Evolutionary conservation across 805 yeast genomes (phyloP), one percentile per base, ranked within the genome.

Genomic region (Teunomyces gatunensis): DNA sequence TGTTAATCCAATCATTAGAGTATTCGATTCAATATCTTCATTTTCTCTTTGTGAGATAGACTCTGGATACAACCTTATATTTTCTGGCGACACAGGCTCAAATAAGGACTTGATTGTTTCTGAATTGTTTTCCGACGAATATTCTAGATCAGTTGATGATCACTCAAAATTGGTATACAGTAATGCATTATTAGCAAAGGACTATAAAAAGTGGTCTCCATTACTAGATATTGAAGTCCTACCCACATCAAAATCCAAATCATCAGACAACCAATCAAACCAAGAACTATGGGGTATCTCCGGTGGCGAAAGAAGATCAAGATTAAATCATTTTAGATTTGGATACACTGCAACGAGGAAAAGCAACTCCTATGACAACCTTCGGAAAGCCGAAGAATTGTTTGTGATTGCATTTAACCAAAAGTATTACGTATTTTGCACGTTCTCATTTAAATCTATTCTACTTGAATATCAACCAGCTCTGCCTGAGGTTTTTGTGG

Each of bases 141-240:
- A 45, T 15, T 37, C 44, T 29, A 32, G 36, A 6, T 13, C 42
- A 5, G 2, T 35, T 11, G 13, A 37, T 4, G 47, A 41, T 20
- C 44, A 39, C 12, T 42, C 44, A 46, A 59, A 47, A 45, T 44
- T 52, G 6, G 50, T 54, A 1, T 66, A 57, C 40, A 63, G 63
- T 20, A 53, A 46, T 25, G 66, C 63, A 5, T 52, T 51, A 23
- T 44, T 68, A 5, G 29, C 64, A 2, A 55, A 56, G 2, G 71
- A 64, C 45, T 71, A 66, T 56, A 65, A 63, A 32, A 75, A 71
- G 50, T 78, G 83, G 82, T 67, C 80, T 0, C 81, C 82, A 0
- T 44, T 77, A 1, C 48, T 73, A 15, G 81, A 77, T 56, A 55
- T 72, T 1, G 65, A 60, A 47, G 55, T 74, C 2, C 59, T 74